phyloP scores from a whole-genome alignment of 352 stramenopile species.

The Phytophthora syringae region DNA sequence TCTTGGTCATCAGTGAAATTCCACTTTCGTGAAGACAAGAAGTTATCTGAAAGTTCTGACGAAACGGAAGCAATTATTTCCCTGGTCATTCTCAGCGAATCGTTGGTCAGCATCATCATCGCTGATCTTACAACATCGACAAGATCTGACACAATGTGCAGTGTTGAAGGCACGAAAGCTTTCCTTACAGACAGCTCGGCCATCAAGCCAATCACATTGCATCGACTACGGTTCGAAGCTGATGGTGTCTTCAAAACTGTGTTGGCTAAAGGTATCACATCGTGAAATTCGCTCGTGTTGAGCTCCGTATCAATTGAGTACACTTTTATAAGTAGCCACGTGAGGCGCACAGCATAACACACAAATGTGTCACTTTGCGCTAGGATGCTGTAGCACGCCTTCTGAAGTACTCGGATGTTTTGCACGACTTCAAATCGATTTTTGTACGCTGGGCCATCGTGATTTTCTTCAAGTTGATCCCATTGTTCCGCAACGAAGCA shows the following conservation, averaged over 20 bases:
- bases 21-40: slow-evolving; percentile 16
- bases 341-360: slow-evolving; percentile 11
- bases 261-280: slow-evolving; percentile 1
- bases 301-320: neutral
- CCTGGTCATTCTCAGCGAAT: neutral
- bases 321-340: slow-evolving; percentile 18
- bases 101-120: neutral
- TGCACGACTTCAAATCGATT: neutral
- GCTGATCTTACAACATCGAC: slow-evolving; percentile 5
- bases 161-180: neutral
- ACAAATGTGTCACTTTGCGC: neutral
- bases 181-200: slow-evolving; percentile 6
- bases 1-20: neutral
- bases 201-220: slow-evolving; percentile 15
- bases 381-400: slow-evolving; percentile 3
- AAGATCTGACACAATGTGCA: neutral
- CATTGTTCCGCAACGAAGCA: slow-evolving; percentile 25
- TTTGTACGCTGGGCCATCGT: neutral
- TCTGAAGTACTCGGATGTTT: slow-evolving; percentile 8
- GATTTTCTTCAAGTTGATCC: neutral
- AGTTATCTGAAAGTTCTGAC: neutral
- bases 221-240: slow-evolving; percentile 2
- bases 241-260: slow-evolving; percentile 4
- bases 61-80: neutral
- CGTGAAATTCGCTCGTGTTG: neutral